Evolutionary conservation across 176 grass and related monocot species (phyloP), one percentile per base, ranked within the genome.

Genomic region (Oryza officinalis): DNA sequence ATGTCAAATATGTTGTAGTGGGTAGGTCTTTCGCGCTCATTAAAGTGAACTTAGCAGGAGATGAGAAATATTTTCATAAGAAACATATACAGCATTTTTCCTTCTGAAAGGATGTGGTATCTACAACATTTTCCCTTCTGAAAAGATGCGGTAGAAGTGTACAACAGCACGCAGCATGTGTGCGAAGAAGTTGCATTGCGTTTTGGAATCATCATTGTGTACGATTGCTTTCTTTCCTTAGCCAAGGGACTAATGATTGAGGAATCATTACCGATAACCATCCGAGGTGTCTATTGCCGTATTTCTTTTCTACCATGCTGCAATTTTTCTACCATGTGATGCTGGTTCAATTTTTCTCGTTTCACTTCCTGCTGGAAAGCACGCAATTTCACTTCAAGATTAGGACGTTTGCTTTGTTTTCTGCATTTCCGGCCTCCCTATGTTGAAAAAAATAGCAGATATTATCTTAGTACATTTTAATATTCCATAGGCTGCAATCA

Each of bases 261-360:
- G 84, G 71, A 63, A 22, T 80, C n/a, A 46, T 59, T 23, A 66
- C 43, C 14, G 25, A 63, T 65, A 72, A 79, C 13, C 14, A 83
- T 78, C 31, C 46, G 41, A 27, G 10, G 27, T 75, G 13, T 69
- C 45, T 32, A 57, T 67, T 83, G 80, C 63, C 68, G 31, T 25
- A 54, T 67, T 78, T 89, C 69, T 47, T 60, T 17, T 9, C 43
- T 32, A 50, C 1, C 73, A 40, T 72, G 35, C 27, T 37, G 35
- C 35, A 37, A 37, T 37, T 37, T 60, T 17, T 8, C 41, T 31
- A 50, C 1, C 74, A 52, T 73, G 35, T 22, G 61, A 35, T 10
- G 0, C 27, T 40, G 14, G 33, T 2, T 60, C 61, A 9, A 27
- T n/a, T 60, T 60, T 20, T 13, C 6, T 14, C 15, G 54, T 71